phyloP scores from a whole-genome alignment of 306 rosid genomes.

The Citrullus amarus region DNA sequence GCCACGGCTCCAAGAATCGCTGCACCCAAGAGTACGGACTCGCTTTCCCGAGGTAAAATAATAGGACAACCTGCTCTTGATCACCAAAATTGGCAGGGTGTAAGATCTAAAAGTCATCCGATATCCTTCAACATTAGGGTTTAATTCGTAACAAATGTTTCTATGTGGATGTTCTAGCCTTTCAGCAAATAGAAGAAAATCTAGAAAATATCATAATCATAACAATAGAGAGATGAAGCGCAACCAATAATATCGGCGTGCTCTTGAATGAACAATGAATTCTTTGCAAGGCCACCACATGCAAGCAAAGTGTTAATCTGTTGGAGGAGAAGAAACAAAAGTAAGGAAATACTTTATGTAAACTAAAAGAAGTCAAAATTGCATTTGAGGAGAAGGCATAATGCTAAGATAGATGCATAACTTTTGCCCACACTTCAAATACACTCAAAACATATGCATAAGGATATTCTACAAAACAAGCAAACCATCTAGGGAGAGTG shows the following conservation, averaged over 20 bases:
- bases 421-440: not conserved
- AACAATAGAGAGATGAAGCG: constrained; percentile 12
- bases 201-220: not conserved
- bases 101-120: not conserved
- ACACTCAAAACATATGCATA: not conserved
- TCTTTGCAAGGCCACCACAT: constrained; percentile 91
- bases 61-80: constrained; percentile 62
- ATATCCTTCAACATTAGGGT: not conserved
- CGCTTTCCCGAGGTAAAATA: constrained; percentile 88
- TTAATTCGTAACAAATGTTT: not conserved
- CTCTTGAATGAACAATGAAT: constrained; percentile 73
- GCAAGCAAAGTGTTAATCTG: constrained; percentile 91
- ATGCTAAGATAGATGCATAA: not conserved
- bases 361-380: not conserved
- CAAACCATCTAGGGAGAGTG: not conserved
- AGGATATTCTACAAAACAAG: not conserved
- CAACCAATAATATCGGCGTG: constrained; percentile 84
- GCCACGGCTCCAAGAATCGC: constrained; percentile 93
- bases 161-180: not conserved
- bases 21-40: constrained; percentile 93
- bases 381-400: not conserved
- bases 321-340: constrained; percentile 3
- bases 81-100: not conserved
- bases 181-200: not conserved
- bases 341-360: constrained; percentile 1